Base-by-base conservation (phyloP, 2,329 filamentous ascomycete species). In the Lachnum nothofagi region DNA sequence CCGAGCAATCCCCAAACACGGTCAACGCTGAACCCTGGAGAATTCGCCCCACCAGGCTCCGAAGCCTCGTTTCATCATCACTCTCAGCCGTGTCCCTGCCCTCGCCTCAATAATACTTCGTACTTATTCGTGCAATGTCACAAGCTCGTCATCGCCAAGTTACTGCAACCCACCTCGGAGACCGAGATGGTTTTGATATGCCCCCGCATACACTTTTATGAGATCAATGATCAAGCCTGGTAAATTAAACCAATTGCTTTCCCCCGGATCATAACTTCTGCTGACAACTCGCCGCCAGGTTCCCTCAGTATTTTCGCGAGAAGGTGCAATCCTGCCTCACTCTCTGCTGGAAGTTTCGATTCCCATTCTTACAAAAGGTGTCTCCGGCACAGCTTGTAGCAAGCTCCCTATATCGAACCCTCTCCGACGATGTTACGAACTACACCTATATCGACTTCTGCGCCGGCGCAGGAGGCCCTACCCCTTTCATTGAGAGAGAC, bases 371-470 rank as follows among this genome's bases (percentile, higher is more conserved):
- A 4, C 81, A 86, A 60, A 63, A 67, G 23, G 66, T 68, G 43
- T 77, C 80, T 7, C 79, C 83, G 1, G 81, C 82, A 16, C 68
- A 73, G n/a, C 63, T 83, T 35, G 82, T 80, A n/a, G 78, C 82
- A 40, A 66, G 70, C 37, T 68, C 79, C 17, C 74, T 88, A 39
- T 70, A 74, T 33, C 67, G 66, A 19, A 68, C 76, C 35, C 72
- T 85, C 12, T 72, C 73, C 29, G 51, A 61, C 4, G 61, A 69
- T 22, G 68, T 79, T 1, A 67, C 72, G 16, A 66, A 70, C 2
- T 82, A 85, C 65, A 80, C 77, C 16, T 82, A 86, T 58, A 76
- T 90, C 53, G 86, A 91, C 68, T 87, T 89, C 66, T 88, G 85
- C 65, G 83, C 85, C 2, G 86, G 86, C 44, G 82, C 77, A 12